phyloP scores from a whole-genome alignment of 805 yeast genomes.

The Candida silvatica region DNA sequence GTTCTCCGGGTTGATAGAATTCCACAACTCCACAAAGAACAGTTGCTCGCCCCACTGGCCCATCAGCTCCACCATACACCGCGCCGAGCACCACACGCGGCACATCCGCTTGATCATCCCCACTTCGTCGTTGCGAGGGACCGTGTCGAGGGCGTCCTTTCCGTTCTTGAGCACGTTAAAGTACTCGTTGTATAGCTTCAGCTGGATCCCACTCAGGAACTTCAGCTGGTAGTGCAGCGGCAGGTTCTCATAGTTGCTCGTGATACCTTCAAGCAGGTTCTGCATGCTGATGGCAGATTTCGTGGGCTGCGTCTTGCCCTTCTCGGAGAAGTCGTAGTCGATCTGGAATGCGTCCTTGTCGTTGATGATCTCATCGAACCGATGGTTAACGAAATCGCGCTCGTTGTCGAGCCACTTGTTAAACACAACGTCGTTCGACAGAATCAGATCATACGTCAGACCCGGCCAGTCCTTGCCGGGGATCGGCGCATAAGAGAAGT shows the following conservation, averaged over 20 bases:
- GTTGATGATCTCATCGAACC: conserved; percentile 44
- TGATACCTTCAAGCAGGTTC: conserved; percentile 48
- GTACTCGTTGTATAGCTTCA: conserved; percentile 46
- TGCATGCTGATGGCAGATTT: conserved; percentile 50
- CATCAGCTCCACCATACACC: conserved; percentile 29
- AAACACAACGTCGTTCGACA: conserved; percentile 22
- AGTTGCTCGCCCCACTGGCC: conserved; percentile 33
- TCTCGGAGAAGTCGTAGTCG: conserved; percentile 44
- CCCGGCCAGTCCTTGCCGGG: conserved; percentile 17
- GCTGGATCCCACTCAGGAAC: conserved; percentile 50
- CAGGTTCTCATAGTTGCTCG: conserved; percentile 44
- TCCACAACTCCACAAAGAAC: conserved; percentile 35
- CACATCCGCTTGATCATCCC: conserved; percentile 30
- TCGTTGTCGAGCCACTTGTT: conserved; percentile 49
- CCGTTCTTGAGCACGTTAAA: conserved; percentile 32
- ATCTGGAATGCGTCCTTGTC: conserved; percentile 43
- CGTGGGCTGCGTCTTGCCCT: conserved; percentile 47
- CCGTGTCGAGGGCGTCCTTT: conserved; percentile 32
- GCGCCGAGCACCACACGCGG: conserved; percentile 28
- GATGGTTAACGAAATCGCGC: conserved; percentile 36
- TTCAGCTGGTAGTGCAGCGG: conserved; percentile 44
- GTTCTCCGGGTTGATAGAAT: conserved; percentile 20
- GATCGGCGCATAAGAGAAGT: conserved; percentile 24
- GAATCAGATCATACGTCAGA: conserved; percentile 21
- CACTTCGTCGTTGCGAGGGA: conserved; percentile 15